A percentile compares a stretch with the other conserved stretches of the same genome.
Conservation (phyloP, 2,329 filamentous ascomycete species). For the Aspergillus sp. region DNA sequence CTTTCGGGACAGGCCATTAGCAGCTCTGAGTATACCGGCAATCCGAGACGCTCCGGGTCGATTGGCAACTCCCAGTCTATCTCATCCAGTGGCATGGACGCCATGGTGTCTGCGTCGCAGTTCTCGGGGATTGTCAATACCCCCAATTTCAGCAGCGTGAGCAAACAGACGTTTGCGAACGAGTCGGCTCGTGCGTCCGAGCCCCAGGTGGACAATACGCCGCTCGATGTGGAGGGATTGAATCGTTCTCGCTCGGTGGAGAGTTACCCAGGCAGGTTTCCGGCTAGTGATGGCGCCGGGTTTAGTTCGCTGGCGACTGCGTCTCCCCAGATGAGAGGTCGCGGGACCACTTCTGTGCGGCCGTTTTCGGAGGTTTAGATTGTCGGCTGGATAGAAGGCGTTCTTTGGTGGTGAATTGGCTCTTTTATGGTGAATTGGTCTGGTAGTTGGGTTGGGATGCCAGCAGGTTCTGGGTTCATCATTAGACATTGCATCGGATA, state of each 20-base stretch:
- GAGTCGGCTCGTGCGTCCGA: constrained; percentile 2
- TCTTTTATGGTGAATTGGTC: background rate
- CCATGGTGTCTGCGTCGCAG: background rate
- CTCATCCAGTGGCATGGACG: background rate
- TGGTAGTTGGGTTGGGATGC: background rate
- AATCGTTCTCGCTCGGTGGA: constrained; percentile 15
- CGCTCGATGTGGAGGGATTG: constrained; percentile 8
- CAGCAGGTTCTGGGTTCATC: background rate
- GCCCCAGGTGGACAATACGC: constrained; percentile 4
- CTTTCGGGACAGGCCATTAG: background rate
- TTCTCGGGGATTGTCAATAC: background rate
- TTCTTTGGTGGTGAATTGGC: background rate
- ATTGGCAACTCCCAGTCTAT: background rate
- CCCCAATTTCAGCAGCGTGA: background rate
- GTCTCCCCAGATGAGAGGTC: constrained; percentile 12
- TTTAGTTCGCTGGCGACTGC: constrained; percentile 18
- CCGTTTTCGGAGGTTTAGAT: constrained; percentile 21
- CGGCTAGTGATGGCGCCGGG: constrained; percentile 21
- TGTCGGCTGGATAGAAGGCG: constrained; percentile 1
- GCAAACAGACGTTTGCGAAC: background rate
- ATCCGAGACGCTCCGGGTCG: background rate
- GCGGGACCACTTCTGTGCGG: constrained; percentile 17
- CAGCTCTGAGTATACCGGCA: background rate
- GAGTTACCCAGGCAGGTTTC: constrained; percentile 24
- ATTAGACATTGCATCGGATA: background rate